Evolutionary conservation across 176 grass and related monocot genomes (phyloP).

Genomic region (Oryza punctata): DNA sequence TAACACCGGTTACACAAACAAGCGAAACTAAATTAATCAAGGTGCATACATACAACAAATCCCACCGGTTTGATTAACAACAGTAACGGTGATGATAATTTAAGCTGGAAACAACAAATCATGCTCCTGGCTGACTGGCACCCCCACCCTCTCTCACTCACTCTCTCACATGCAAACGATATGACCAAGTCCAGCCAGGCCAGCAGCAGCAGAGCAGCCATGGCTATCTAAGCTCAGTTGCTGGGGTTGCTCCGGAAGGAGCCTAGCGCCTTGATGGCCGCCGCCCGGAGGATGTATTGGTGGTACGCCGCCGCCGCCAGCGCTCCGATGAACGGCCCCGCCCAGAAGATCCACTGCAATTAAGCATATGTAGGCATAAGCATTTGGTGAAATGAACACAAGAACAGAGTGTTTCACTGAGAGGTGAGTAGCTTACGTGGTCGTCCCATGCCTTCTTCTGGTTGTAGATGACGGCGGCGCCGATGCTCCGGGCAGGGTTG

Average conservation of each 20-base stretch:
- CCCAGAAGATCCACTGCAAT: conserved; percentile 35
- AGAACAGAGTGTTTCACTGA: no score
- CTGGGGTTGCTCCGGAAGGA: conserved; percentile 31
- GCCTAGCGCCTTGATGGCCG: conserved; percentile 29
- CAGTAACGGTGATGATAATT: conserved; percentile 1
- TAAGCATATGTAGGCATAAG: background rate
- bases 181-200: background rate
- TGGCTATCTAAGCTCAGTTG: conserved; percentile 16
- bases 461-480: conserved; percentile 47
- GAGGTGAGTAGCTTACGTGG: conserved; percentile 29
- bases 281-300: conserved; percentile 32
- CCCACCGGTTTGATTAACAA: background rate
- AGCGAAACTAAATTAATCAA: background rate
- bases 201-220: no score
- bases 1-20: background rate
- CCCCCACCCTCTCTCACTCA: no score
- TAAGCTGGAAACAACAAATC: conserved; percentile 27
- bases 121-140: background rate
- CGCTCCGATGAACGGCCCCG: conserved; percentile 15
- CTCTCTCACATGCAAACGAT: background rate
- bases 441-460: conserved; percentile 42
- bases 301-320: conserved; percentile 14
- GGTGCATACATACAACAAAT: background rate
- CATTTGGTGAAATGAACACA: no score
- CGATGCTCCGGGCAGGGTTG: conserved; percentile 43